Base-by-base conservation (phyloP, 139 green algal species). In the Closterium sp. region DNA sequence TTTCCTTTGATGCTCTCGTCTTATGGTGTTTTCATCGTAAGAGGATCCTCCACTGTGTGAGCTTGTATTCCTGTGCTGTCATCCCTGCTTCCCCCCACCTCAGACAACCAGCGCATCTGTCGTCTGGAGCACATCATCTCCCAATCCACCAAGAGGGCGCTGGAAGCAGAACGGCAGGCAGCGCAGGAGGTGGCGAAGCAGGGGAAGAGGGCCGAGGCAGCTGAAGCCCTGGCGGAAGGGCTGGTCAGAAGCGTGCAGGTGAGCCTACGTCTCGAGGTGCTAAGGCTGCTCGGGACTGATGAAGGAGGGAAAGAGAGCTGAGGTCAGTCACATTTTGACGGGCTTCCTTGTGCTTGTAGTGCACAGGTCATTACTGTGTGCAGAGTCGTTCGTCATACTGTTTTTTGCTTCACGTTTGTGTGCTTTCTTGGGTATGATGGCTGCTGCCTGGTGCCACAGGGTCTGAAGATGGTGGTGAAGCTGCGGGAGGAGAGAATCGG, bases 381-480 rank as follows among this genome's bases (percentile, higher is more conserved):
- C n/a, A n/a, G n/a, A n/a, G n/a, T n/a, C n/a, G n/a, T n/a, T n/a
- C n/a, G n/a, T n/a, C n/a, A n/a, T n/a, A n/a, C n/a, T n/a, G n/a
- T n/a, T n/a, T n/a, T n/a, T n/a, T n/a, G n/a, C n/a, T n/a, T n/a
- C n/a, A n/a, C n/a, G n/a, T n/a, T n/a, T n/a, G n/a, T n/a, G n/a
- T n/a, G n/a, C n/a, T n/a, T 10, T 32, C 19, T 0, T 30, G 43
- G 84, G 23, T 6, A 34, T 81, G 23, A 83, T 34, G 3, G 21
- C 16, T 89, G 36, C 19, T 32, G 19, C 34, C 30, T 33, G 0
- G 23, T 89, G 36, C 31, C 34, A 66, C 90, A 94, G 86, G 86
- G 69, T 2, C 85, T 91, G 35, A 92, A 94, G 83, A 92, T 95
- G 91, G 90, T 94, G n/a, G 19, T 94, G 8, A 30, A 38, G n/a